Evolutionary conservation across 2,329 filamentous ascomycete species (phyloP).

Genomic region (Cytospora paraplurivora): DNA sequence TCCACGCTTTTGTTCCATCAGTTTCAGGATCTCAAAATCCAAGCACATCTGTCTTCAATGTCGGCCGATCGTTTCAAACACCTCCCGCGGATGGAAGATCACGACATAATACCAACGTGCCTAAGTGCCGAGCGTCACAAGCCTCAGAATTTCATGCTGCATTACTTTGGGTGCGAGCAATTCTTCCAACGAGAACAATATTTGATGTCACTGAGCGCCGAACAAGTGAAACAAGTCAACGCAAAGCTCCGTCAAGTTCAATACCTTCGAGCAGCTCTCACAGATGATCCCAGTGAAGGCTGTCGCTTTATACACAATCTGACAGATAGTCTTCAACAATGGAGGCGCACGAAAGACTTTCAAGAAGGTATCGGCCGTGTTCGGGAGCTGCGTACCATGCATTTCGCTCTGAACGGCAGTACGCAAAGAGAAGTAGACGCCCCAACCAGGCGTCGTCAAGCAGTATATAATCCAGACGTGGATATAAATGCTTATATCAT

Average conservation of each 20-base stretch:
- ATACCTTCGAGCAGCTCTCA: constrained; percentile 15
- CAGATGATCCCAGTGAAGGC: constrained; percentile 21
- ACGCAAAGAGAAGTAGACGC: constrained; percentile 14
- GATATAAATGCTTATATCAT: constrained; percentile 28
- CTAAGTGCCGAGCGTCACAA: constrained; percentile 26
- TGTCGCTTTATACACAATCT: constrained; percentile 19
- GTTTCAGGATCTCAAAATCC: background rate
- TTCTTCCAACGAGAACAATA: constrained; percentile 29
- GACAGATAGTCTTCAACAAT: constrained; percentile 12
- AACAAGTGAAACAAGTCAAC: constrained; percentile 18
- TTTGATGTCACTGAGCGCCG: constrained; percentile 9
- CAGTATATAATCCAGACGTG: constrained; percentile 22
- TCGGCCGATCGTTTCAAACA: constrained; percentile 16
- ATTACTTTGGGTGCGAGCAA: constrained; percentile 28
- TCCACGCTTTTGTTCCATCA: background rate
- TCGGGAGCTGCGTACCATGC: constrained; percentile 19
- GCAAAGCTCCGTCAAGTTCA: constrained; percentile 19
- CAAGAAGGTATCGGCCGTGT: constrained; percentile 23
- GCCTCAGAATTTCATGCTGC: constrained; percentile 25
- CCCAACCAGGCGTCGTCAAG: background rate
- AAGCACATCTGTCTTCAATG: background rate
- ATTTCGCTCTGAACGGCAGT: constrained; percentile 21
- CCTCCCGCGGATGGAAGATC: constrained; percentile 25
- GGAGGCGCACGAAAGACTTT: constrained; percentile 21
- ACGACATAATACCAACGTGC: constrained; percentile 28